phyloP scores from a whole-genome alignment of 2,329 filamentous ascomycete genomes.

The Lecanicillium sp. region DNA sequence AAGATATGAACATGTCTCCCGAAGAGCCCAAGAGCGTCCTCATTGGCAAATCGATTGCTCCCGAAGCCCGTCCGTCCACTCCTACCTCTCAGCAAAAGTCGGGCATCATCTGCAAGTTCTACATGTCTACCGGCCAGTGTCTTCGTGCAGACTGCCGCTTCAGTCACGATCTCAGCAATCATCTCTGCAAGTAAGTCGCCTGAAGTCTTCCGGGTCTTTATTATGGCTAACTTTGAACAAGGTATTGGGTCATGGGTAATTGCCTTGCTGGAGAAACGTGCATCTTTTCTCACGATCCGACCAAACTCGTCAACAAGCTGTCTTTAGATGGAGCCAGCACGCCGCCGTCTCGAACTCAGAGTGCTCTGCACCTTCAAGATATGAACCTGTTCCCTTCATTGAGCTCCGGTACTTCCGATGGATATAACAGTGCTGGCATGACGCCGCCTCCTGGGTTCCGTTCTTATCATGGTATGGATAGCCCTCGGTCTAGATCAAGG shows the following conservation, averaged over 20 bases:
- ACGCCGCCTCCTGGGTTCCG: conserved; percentile 65
- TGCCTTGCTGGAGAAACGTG: conserved; percentile 91
- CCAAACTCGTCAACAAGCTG: conserved; percentile 75
- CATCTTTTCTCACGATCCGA: conserved; percentile 94
- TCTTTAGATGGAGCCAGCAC: conserved; percentile 61
- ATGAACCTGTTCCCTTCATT: conserved; percentile 79
- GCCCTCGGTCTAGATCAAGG: conserved; percentile 68
- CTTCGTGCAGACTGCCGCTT: conserved; percentile 93
- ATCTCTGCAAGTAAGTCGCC: conserved; percentile 86
- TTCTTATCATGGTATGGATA: conserved; percentile 49
- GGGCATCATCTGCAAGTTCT: conserved; percentile 94
- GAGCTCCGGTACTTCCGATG: conserved; percentile 48
- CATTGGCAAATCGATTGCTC: conserved; percentile 83
- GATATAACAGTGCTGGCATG: conserved; percentile 38
- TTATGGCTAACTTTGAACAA: conserved; percentile 24
- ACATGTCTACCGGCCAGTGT: conserved; percentile 90
- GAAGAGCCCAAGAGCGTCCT: conserved; percentile 60
- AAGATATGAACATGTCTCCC: conserved; percentile 24
- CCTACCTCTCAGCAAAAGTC: conserved; percentile 71
- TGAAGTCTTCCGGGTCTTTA: conserved; percentile 2
- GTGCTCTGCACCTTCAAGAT: conserved; percentile 72
- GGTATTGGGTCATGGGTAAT: conserved; percentile 93
- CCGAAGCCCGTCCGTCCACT: conserved; percentile 66
- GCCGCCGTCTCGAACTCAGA: conserved; percentile 53
- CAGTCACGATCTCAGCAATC: conserved; percentile 90